Evolutionary conservation across 2,329 filamentous ascomycete genomes (phyloP), one percentile per base, ranked within the genome.

Genomic region (Verticillium albo-atrum): DNA sequence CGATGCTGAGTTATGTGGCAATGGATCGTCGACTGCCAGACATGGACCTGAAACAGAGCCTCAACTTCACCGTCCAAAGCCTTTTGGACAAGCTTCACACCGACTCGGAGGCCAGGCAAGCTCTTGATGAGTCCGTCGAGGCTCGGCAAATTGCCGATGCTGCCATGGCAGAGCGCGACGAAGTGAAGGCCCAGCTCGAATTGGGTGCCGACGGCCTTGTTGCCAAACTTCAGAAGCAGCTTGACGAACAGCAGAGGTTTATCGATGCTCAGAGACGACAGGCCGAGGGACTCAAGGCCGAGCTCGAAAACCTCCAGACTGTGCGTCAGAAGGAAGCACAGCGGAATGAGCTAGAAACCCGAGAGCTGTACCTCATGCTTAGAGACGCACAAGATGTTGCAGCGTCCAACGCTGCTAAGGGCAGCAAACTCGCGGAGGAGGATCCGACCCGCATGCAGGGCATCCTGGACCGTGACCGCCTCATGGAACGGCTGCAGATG

Each of bases 1-100:
- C 91, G n/a, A 98, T 98, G 92, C 86, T 99, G 65, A 97, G 92
- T 75, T 98, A 98, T 74, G 94, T 99, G 63, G 94, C 94, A 68
- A 99, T 99, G 94, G 95, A 99, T 74, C 86, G 95, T 70, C 85
- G 95, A 64, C 76, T 98, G 64, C 95, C 95, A 42, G 94, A 99
- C 74, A 94, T 98, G 87, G 95, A 99, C 73, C 84, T 99, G 61
- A 97, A 97, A 79, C 94, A 98, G 74, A 96, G 92, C 70, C 84
- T 99, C 65, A 97, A 96, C 73, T 98, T 98, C 69, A 97, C 94
- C 0, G 95, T 99, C 10, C 95, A 98, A 77, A 96, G 87, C 73
- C 81, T 99, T 66, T 81, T 99, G 63, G 95, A 98, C 77, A 96
- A 96, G 76, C 82, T 99, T 57, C 95, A 98, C 71, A 98, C 95